Evolutionary conservation across 768 basidiomycete genomes (phyloP).

Genomic region (Neoboletus brunneissimus): DNA sequence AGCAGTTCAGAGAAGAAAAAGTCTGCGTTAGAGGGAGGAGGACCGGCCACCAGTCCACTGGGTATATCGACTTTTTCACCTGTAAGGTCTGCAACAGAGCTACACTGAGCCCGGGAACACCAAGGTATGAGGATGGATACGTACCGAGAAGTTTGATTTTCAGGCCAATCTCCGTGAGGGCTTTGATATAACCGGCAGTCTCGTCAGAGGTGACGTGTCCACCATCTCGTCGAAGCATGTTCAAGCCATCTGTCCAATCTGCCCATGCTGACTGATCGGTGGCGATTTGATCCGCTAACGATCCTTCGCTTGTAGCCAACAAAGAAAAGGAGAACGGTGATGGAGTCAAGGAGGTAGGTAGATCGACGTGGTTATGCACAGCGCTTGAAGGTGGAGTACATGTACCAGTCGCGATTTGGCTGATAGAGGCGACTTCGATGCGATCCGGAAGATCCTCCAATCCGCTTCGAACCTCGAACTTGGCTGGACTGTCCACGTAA

Average conservation of each 20-base stretch:
- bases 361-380: constrained; percentile 56
- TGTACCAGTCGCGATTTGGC: constrained; percentile 74
- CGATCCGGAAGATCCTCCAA: constrained; percentile 86
- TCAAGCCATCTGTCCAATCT: constrained; percentile 93
- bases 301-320: constrained; percentile 64
- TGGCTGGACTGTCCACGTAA: constrained; percentile 77
- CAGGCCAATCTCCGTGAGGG: constrained; percentile 85
- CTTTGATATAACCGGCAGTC: constrained; percentile 82
- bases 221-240: constrained; percentile 79
- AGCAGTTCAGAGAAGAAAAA: constrained; percentile 79
- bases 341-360: constrained; percentile 53
- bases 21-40: constrained; percentile 75
- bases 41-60: constrained; percentile 70
- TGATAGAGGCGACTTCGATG: constrained; percentile 77
- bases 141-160: constrained; percentile 86
- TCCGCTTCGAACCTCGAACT: constrained; percentile 75
- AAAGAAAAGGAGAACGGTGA: constrained; percentile 79
- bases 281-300: constrained; percentile 76
- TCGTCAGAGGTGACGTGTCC: constrained; percentile 83
- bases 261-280: constrained; percentile 79
- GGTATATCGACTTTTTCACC: constrained; percentile 91
- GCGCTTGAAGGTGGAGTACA: constrained; percentile 68
- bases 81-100: constrained; percentile 60
- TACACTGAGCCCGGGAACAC: background rate
- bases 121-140: constrained; percentile 21